Evolutionary conservation across 805 yeast species (phyloP), one percentile per base, ranked within the genome.

Genomic region (Torulaspora maleeae): DNA sequence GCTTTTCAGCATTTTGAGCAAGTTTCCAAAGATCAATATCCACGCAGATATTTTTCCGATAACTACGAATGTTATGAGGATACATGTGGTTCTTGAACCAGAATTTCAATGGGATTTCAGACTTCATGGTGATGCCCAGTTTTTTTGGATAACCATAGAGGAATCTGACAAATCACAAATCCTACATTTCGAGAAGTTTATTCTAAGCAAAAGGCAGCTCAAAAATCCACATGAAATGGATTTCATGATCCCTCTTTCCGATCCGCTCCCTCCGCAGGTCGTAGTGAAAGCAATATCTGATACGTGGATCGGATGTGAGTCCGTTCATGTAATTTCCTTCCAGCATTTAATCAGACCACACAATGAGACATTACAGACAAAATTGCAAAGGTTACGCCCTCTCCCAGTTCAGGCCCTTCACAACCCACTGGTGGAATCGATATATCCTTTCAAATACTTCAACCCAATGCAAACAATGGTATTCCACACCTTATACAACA

Each of bases 401-500:
- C 71, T 93, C 27, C 97, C 98, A 0, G 71, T 82, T 0, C 66
- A 83, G 0, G 97, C 97, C 0, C 70, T 91, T 27, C 86, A 88
- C 45, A 74, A 89, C 59, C 67, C 74, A 1, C 70, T 73, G 12
- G 65, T 87, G 36, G 95, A 90, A 60, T 59, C 70, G 4, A 80
- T 90, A 34, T 93, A 93, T 61, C 68, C 73, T 3, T 93, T 93
- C 71, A 77, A 78, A 45, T 91, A 86, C 66, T 93, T 93, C 75
- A 93, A 93, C 61, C 98, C 99, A 3, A 90, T 93, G 96, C 99
- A 93, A 67, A 91, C 98, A 0, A 91, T 91, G 98, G 78, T 84
- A 0, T 93, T 93, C 69, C 95, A 90, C 60, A 78, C 96, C 0
- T 67, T 93, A 37, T 93, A 90, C 68, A 81, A 93, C 63, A 69